Percentiles rank a stretch among this genome's conserved stretches.
Evolutionary conservation across 2,329 filamentous ascomycete genomes (phyloP).

Genomic region (Hymenoscyphus albidus): DNA sequence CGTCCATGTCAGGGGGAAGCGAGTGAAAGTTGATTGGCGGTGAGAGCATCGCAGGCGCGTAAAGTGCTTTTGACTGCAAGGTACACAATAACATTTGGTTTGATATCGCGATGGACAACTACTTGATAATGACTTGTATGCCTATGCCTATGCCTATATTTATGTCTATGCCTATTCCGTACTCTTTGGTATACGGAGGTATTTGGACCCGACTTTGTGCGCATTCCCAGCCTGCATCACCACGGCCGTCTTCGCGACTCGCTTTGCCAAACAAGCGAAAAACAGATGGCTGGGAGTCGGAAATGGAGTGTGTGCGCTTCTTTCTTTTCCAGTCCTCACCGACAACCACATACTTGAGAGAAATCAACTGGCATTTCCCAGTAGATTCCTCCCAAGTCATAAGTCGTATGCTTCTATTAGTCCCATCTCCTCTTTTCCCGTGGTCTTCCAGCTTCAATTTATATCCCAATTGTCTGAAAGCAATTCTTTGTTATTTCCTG

Average conservation of each 20-base stretch:
- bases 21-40: conserved; percentile 22
- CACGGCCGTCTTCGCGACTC: not conserved
- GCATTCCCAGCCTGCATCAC: no score
- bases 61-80: conserved; percentile 24
- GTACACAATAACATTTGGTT: not conserved
- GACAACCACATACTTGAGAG: no score
- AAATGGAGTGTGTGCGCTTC: not conserved
- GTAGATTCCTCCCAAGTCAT: no score
- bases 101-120: not conserved
- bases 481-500: no score
- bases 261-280: not conserved
- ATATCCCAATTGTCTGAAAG: no score
- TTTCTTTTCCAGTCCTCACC: not conserved
- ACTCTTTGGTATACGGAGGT: not conserved
- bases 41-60: conserved; percentile 27
- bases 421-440: no score
- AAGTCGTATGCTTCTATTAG: no score
- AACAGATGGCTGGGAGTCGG: not conserved
- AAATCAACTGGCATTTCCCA: no score
- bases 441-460: no score
- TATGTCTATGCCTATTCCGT: no score
- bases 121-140: not conserved
- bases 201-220: not conserved
- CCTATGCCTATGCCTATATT: no score
- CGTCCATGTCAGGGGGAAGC: conserved; percentile 17